Conservation (phyloP, 257 asterid genomes). For the Solanum pennellii region DNA sequence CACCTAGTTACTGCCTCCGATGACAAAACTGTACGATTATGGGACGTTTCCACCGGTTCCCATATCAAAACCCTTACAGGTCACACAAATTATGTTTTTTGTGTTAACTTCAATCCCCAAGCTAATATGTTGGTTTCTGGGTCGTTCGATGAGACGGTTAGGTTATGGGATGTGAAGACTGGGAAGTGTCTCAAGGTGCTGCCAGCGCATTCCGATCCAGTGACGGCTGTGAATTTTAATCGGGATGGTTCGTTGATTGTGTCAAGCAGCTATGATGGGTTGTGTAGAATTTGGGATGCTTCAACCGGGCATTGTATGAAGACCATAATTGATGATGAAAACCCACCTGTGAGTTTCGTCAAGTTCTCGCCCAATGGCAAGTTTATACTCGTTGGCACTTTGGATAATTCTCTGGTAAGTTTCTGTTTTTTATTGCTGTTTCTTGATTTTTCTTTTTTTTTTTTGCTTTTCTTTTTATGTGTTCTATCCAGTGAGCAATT, state of each 20-base stretch:
- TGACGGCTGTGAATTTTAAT: conserved; percentile 71
- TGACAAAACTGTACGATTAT: conserved; percentile 75
- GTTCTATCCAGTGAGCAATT: neutral
- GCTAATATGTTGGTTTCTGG: conserved; percentile 83
- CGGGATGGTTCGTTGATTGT: conserved; percentile 79
- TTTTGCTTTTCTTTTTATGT: neutral
- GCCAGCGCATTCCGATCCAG: conserved; percentile 96
- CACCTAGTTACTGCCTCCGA: conserved; percentile 92
- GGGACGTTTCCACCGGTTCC: conserved; percentile 75
- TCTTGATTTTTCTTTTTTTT: neutral
- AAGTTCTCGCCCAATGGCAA: conserved; percentile 93
- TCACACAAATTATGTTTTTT: conserved; percentile 81
- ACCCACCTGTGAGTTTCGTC: conserved; percentile 91
- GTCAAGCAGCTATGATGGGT: conserved; percentile 87
- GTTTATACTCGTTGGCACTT: conserved; percentile 80
- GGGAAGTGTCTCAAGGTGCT: conserved; percentile 85
- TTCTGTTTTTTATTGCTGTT: neutral
- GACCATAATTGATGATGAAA: conserved; percentile 91
- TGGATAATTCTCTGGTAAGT: conserved; percentile 79
- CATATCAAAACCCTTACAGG: conserved; percentile 71
- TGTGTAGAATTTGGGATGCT: conserved; percentile 96
- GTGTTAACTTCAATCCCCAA: conserved; percentile 75
- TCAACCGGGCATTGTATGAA: conserved; percentile 92
- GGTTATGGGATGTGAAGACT: conserved; percentile 89
- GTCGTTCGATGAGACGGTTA: conserved; percentile 82